A percentile compares a stretch with the other conserved stretches of the same genome.
Conservation (phyloP, 225 moss, liverwort and hornwort species). For the Ulota crispa region DNA sequence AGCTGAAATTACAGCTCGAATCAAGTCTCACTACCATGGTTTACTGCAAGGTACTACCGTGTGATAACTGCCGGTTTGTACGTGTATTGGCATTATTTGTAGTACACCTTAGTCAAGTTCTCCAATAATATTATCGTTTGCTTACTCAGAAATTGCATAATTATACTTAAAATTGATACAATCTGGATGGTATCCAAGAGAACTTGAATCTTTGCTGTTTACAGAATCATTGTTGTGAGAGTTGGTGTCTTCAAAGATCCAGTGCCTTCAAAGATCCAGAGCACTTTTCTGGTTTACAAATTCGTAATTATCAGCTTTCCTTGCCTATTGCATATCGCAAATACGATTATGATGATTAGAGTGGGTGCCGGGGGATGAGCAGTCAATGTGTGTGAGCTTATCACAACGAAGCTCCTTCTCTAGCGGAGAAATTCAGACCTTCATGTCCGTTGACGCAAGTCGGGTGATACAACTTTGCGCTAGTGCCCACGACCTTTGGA, state of each 20-base stretch:
- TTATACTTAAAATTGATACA: background rate
- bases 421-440: constrained; percentile 88
- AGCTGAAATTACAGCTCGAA: constrained; percentile 66
- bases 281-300: background rate
- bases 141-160: background rate
- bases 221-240: background rate
- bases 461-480: constrained; percentile 73
- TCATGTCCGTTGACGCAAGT: constrained; percentile 88
- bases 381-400: constrained; percentile 82
- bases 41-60: constrained; percentile 72
- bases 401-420: constrained; percentile 74
- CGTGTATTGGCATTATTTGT: background rate
- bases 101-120: background rate
- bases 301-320: background rate
- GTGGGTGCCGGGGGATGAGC: constrained; percentile 23
- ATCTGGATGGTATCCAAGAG: background rate
- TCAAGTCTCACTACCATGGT: constrained; percentile 84
- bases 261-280: constrained; percentile 1
- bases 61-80: constrained; percentile 4
- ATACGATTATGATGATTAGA: background rate
- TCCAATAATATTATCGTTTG: background rate
- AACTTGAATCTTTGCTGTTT: constrained; percentile 4
- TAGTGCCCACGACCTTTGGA: constrained; percentile 84
- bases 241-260: background rate
- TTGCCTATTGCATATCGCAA: background rate